Evolutionary conservation across 1,284 basidiomycete species (phyloP), one percentile per base, ranked within the genome.

Genomic region (Leccinum glutinopallens): DNA sequence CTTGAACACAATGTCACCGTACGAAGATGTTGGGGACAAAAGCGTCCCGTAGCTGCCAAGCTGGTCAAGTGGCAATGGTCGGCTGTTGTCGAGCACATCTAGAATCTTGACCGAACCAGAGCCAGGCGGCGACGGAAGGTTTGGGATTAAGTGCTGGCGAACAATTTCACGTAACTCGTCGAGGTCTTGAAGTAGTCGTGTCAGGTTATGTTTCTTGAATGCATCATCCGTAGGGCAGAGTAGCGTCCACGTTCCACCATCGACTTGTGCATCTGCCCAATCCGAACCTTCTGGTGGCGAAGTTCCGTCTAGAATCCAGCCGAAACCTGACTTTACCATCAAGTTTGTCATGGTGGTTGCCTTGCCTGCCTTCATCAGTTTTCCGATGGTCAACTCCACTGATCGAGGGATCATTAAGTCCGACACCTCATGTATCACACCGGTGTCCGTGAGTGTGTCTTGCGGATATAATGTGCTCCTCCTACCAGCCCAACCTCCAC

Each of bases 161-260:
- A 98, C 89, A 22, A 98, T 88, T 5, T 80, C 80, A 51, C 83
- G 81, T 37, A 98, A 82, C 1, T 76, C 77, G 2, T 86, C 81
- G 5, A 78, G 70, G 73, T 95, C 84, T 33, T 84, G 81, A 66
- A 91, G 89, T 63, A 98, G 84, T 65, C 82, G 78, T 0, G 95
- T 95, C 59, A 98, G 78, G 77, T 99, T 97, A 72, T 93, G 78
- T n/a, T 85, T 80, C 68, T 94, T 91, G 82, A 98, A 97, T 0
- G 97, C 96, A 65, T 91, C 89, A 73, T 99, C 97, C 2, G 88
- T 89, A 1, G 97, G 97, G 69, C 92, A 93, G 5, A 99, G 83
- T 1, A 99, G 76, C 1, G 93, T 96, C 91, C 91, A 91, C 66
- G 92, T 81, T 58, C 80, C 76, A 66, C 83, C 79, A 35, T 77